A percentile compares a stretch with the other conserved stretches of the same genome.
Evolutionary conservation across 176 grass and related monocot species (phyloP).

Genomic region (Dactylis glomerata): DNA sequence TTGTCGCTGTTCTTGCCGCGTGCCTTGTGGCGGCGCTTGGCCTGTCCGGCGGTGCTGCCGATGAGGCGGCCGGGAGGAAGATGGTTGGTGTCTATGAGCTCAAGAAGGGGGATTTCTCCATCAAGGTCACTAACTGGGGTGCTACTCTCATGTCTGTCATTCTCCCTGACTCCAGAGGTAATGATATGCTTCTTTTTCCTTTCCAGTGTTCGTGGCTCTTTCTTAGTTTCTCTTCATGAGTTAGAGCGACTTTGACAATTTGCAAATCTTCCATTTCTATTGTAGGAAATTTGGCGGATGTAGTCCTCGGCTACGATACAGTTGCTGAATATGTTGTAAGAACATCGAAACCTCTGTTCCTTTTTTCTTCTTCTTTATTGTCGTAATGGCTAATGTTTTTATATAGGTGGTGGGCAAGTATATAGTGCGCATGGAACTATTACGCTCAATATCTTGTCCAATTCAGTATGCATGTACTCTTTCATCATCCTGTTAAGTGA

Average conservation of each 20-base stretch:
- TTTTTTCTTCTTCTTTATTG: neutral
- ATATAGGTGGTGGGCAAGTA: neutral
- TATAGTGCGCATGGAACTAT: neutral
- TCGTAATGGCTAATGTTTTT: neutral
- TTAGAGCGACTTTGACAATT: neutral
- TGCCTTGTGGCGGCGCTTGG: constrained; percentile 31
- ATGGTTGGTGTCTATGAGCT: constrained; percentile 65
- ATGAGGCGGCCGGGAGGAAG: constrained; percentile 15
- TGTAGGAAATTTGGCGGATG: constrained; percentile 63
- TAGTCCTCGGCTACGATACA: constrained; percentile 77
- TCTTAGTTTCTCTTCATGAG: neutral
- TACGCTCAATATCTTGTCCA: neutral
- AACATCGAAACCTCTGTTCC: neutral
- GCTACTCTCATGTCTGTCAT: constrained; percentile 72
- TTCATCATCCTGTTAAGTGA: too few species aligned
- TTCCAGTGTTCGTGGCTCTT: neutral
- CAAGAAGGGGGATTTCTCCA: constrained; percentile 68
- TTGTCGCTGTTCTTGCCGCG: neutral
- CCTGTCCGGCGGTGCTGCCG: neutral
- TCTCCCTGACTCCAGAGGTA: constrained; percentile 74
- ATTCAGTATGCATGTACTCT: neutral
- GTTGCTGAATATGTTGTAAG: constrained; percentile 77
- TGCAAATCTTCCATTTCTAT: neutral
- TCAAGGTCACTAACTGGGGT: constrained; percentile 77
- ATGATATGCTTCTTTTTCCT: neutral